These are phyloP conservation scores for Cephalotrichum gorgonifer DNA, from an alignment of 2,329 filamentous ascomycete species.

Conservation along the genomic window DNA sequence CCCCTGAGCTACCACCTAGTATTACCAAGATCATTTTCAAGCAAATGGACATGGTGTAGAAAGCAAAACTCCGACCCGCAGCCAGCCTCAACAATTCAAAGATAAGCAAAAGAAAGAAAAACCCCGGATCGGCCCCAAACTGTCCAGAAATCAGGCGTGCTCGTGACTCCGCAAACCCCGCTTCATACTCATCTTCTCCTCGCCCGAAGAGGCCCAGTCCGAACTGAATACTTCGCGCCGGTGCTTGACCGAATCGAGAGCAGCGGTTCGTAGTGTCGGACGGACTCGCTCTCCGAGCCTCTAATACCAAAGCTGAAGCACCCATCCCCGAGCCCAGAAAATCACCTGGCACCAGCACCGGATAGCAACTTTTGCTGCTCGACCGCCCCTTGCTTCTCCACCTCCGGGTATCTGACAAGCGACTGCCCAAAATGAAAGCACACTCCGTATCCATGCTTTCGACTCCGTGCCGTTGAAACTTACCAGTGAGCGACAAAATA, in stretches of 20 bases:
- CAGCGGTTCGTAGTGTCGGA: too few species aligned
- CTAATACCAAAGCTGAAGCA: neutral
- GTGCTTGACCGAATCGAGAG: too few species aligned
- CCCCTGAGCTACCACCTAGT: neutral
- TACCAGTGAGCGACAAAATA: conserved; percentile 2
- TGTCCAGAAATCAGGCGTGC: neutral
- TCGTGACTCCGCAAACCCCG: neutral
- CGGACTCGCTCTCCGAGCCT: neutral
- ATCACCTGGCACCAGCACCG: conserved; percentile 1
- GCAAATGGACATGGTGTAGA: neutral
- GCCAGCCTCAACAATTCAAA: neutral
- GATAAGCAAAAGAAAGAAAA: neutral
- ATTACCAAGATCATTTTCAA: conserved; percentile 1
- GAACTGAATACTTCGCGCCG: neutral
- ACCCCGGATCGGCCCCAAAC: neutral
- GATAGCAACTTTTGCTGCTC: neutral
- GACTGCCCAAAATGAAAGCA: conserved; percentile 3
- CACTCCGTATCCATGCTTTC: conserved; percentile 3
- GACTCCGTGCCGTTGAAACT: neutral
- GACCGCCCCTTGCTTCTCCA: neutral
- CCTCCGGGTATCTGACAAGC: conserved; percentile 1
- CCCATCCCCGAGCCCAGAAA: neutral
- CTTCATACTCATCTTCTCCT: neutral
- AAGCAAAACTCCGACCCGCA: conserved; percentile 2
- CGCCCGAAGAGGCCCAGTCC: neutral